Evolutionary conservation across 257 asterid genomes (phyloP), one percentile per base, ranked within the genome.

Genomic region (Thymus quinquecostatus): DNA sequence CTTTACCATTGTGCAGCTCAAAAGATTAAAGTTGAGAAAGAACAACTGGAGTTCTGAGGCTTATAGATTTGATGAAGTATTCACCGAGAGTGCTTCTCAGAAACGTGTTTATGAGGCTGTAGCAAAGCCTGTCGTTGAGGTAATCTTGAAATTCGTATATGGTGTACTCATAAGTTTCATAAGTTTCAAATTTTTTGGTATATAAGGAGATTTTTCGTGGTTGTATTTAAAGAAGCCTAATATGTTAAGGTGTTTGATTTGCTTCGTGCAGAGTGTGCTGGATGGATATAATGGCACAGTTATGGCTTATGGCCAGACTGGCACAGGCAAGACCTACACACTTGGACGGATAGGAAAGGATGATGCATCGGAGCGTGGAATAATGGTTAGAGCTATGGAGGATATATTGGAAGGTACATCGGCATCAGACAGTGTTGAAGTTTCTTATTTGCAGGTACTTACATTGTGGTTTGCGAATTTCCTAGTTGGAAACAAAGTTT

Each of bases 81-180:
- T 92, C 63, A 82, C 95, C 9, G 94, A 83, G 70, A 88, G 80
- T 77, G 84, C 96, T 75, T 92, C 98, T 40, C 98, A 92, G 67
- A 92, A 85, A 81, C 98, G 96, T 33, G 84, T 92, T 66, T 92
- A 92, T 43, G 98, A 92, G 82, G 93, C 73, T 45, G 98, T 92
- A 51, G 98, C 98, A 72, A 89, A 88, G 83, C 97, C 98, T 67
- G 98, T 92, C 60, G 96, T 92, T 75, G 97, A 92, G 89, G 98
- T 89, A 76, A 73, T 75, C 59, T 62, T 41, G 27, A 73, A 67
- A 62, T 30, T 40, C 34, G 4, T 53, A 33, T 34, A 43, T 59
- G 51, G 11, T 48, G 33, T 38, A 10, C 40, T 75, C 73, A 71
- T n/a, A 44, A 28, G n/a, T 68, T 30, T 44, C 12, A 38, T 38